A percentile compares a stretch with the other conserved stretches of the same genome.
Conservation (phyloP, 2,329 filamentous ascomycete genomes). For the Parastagonospora avenae region DNA sequence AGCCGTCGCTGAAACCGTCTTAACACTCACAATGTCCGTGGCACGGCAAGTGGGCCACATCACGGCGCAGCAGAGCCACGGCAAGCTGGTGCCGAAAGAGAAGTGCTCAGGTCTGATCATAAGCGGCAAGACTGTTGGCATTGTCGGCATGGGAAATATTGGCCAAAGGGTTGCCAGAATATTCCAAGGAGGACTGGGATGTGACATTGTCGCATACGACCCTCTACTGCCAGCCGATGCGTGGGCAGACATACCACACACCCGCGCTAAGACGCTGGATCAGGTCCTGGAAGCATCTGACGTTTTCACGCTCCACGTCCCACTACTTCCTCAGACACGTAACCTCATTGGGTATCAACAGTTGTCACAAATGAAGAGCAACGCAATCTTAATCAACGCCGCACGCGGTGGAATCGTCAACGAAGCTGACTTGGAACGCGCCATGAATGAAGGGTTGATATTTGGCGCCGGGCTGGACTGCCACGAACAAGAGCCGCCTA, state of each 20-base stretch:
- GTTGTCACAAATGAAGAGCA: conserved; percentile 44
- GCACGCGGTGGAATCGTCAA: conserved; percentile 56
- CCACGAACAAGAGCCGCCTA: conserved; percentile 54
- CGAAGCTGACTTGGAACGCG: conserved; percentile 52
- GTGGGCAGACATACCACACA: conserved; percentile 27
- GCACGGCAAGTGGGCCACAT: conserved; percentile 27
- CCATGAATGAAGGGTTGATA: conserved; percentile 49
- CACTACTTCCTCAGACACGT: conserved; percentile 29
- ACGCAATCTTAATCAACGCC: conserved; percentile 54
- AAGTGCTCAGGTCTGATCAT: conserved; percentile 49
- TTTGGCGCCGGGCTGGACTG: conserved; percentile 57
- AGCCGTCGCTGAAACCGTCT: conserved; percentile 49
- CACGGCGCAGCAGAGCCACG: conserved; percentile 36
- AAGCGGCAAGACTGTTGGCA: conserved; percentile 51
- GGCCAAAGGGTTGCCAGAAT: conserved; percentile 21
- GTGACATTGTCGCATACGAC: conserved; percentile 48
- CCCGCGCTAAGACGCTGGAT: conserved; percentile 22
- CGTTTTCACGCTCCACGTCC: conserved; percentile 28
- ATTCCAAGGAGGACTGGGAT: conserved; percentile 45
- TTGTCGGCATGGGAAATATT: conserved; percentile 54
- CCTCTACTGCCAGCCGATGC: conserved; percentile 51
- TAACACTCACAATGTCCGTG: conserved; percentile 45
- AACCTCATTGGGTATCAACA: conserved; percentile 24
- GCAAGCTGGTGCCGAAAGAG: conserved; percentile 47
- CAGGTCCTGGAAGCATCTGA: conserved; percentile 18